phyloP scores from a whole-genome alignment of 2,329 filamentous ascomycete species.

The Leptographium galeiforme region DNA sequence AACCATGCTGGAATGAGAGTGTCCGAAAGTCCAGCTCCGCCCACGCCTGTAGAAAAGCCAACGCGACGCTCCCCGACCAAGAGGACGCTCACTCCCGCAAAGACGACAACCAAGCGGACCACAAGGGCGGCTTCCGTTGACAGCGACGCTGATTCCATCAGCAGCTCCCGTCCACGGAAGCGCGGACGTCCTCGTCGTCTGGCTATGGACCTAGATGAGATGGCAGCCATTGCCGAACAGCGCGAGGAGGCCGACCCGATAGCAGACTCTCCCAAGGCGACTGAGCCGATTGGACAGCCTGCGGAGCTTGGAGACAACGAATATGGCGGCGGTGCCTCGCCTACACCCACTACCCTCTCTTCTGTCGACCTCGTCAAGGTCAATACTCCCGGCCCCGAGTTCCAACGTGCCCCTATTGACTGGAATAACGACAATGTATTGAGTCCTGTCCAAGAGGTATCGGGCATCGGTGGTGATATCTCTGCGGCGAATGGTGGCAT shows the following conservation, averaged over 20 bases:
- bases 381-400: background rate
- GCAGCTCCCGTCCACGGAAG: conserved; percentile 15
- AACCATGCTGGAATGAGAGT: too few relatives aligned
- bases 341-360: background rate
- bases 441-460: background rate
- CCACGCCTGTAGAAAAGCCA: background rate
- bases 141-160: conserved; percentile 5
- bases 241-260: background rate
- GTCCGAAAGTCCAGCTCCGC: background rate
- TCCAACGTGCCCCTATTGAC: background rate
- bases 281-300: background rate
- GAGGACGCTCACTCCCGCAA: background rate
- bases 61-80: conserved; percentile 13
- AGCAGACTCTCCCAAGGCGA: background rate
- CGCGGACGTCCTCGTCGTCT: conserved; percentile 19
- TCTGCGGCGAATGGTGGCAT: background rate
- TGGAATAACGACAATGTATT: background rate
- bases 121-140: background rate
- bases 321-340: background rate
- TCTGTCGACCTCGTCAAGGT: conserved; percentile 4
- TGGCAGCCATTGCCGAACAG: conserved; percentile 14
- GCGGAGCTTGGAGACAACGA: background rate
- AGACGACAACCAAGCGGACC: background rate
- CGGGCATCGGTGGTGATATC: background rate
- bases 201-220: conserved; percentile 13